Base-by-base conservation (phyloP, 164 flowering plant species). In the Saururus chinensis region DNA sequence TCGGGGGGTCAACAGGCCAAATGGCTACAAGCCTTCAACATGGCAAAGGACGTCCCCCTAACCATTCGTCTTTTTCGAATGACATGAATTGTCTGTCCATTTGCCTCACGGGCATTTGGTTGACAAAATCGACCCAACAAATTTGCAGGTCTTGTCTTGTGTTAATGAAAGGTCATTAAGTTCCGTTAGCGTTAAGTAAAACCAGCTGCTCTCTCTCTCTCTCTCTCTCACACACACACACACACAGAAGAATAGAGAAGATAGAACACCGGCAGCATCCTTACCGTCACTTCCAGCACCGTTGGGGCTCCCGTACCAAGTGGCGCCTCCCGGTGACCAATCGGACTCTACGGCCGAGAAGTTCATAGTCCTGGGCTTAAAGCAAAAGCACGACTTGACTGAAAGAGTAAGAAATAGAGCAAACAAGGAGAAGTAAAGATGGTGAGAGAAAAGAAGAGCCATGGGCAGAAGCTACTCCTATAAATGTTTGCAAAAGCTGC, bases 241-340 rank as follows among this genome's bases (percentile, higher is more conserved):
- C 16, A 55, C 24, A 5, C 22, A 17, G 19, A 17, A 52, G 7
- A 17, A 7, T 5, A 17, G 14, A 52, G 12, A 53, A 53, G 56
- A 53, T 4, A n/a, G 11, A 53, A 53, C 11, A n/a, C 2, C n/a
- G 19, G 10, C 23, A 53, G 9, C 22, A n/a, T 19, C 7, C 24
- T 55, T 75, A 80, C 83, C 83, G 45, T 71, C 76, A 40, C 76
- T 75, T 45, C 83, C 83, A 35, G 71, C 74, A 9, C 81, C 83
- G 11, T 67, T 42, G 7, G 76, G 71, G 60, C 73, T 68, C 20
- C 83, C 83, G 51, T 77, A 80, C 83, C 83, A 80, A 0, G 83
- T 80, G 1, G 83, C 83, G 35, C 75, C 79, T 21, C 73, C 83
- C 1, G 72, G 19, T 0, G 66, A 60, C 83, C 81, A 80, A 25